phyloP scores from a whole-genome alignment of 225 moss, liverwort and hornwort species.

The Antitrichia curtipendula region DNA sequence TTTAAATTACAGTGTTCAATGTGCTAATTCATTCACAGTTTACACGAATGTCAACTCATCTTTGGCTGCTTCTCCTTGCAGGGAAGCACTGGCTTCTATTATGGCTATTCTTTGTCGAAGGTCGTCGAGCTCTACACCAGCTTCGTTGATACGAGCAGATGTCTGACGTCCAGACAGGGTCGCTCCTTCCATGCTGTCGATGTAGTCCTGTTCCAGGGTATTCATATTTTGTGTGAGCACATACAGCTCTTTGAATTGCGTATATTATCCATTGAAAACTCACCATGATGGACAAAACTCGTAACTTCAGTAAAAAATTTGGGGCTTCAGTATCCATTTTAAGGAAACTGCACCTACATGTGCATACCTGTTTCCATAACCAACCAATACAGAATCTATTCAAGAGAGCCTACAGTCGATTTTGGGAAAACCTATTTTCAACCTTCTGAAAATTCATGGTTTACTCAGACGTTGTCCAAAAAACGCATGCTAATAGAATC shows the following conservation, averaged over 20 bases:
- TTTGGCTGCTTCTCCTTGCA: background rate
- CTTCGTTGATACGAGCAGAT: conserved; percentile 67
- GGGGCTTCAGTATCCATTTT: background rate
- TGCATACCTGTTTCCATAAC: background rate
- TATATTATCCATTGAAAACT: background rate
- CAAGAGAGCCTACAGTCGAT: background rate
- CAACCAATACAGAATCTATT: background rate
- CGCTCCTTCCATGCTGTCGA: conserved; percentile 98
- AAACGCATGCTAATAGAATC: background rate
- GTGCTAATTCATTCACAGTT: background rate
- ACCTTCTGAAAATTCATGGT: background rate
- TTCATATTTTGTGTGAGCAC: background rate
- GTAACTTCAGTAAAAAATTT: background rate
- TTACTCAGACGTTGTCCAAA: background rate
- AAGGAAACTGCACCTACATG: background rate
- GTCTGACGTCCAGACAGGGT: conserved; percentile 72
- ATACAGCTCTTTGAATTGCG: background rate
- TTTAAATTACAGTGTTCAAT: conserved; percentile 1
- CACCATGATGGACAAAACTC: background rate
- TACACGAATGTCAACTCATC: conserved; percentile 40
- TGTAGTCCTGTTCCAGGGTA: conserved; percentile 58
- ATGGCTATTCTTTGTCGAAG: conserved; percentile 46
- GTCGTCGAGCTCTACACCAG: conserved; percentile 36
- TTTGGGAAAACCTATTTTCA: background rate
- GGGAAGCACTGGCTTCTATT: conserved; percentile 2